Percentiles rank a stretch among this genome's conserved stretches.
Conservation (phyloP, 164 flowering plant species). For the Euptelea pleiosperma region DNA sequence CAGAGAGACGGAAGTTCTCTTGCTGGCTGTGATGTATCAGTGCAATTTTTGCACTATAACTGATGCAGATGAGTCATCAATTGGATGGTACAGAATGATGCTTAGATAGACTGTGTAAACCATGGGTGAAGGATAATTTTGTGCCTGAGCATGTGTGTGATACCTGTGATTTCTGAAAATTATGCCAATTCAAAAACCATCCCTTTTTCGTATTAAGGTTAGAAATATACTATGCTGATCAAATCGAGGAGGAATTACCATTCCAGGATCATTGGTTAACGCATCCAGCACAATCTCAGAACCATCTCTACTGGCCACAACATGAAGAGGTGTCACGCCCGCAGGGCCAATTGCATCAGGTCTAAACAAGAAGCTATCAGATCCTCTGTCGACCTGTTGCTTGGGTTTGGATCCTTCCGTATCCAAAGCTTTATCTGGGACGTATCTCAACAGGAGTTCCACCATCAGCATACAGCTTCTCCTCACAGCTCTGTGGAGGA, state of each 20-base stretch:
- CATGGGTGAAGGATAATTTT: too few species aligned
- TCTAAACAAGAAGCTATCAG: constrained; percentile 40
- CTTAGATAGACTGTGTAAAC: too few species aligned
- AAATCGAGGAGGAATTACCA: constrained; percentile 36
- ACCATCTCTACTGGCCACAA: constrained; percentile 60
- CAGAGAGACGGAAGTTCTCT: too few species aligned
- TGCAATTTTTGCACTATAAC: too few species aligned
- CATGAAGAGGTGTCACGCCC: constrained; percentile 85
- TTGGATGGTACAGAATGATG: too few species aligned
- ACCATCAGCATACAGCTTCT: constrained; percentile 65
- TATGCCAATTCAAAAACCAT: not conserved
- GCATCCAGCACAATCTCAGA: constrained; percentile 65
- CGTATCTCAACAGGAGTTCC: constrained; percentile 53
- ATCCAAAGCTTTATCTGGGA: constrained; percentile 26
- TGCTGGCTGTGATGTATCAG: too few species aligned
- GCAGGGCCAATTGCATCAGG: constrained; percentile 62
- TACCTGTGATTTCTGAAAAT: not conserved
- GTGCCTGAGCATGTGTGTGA: too few species aligned
- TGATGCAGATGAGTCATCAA: too few species aligned
- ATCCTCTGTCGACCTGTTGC: constrained; percentile 14
- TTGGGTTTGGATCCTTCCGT: constrained; percentile 18
- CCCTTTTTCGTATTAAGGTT: not conserved
- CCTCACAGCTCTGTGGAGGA: constrained; percentile 70
- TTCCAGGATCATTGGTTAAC: constrained; percentile 72
- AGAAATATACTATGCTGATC: not conserved